Evolutionary conservation across 768 basidiomycete species (phyloP).

Genomic region (Collybiopsis luxurians): DNA sequence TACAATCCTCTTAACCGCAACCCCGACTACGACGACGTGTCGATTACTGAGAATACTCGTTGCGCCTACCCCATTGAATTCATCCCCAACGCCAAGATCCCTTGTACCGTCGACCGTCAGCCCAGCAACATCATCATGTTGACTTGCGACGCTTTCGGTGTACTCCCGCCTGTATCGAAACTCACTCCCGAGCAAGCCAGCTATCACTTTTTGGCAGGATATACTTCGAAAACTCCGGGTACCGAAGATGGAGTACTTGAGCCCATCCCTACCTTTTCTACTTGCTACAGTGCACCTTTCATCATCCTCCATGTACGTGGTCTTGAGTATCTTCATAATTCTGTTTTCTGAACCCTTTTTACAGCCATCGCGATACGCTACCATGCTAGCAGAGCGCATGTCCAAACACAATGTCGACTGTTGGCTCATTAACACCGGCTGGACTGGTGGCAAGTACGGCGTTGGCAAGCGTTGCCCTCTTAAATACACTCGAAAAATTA

Average conservation of each 20-base stretch:
- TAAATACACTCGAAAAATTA: slow-evolving; percentile 92
- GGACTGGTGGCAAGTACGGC: slow-evolving; percentile 94
- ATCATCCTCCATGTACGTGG: slow-evolving; percentile 85
- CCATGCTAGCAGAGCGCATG: slow-evolving; percentile 97
- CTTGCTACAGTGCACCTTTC: slow-evolving; percentile 99
- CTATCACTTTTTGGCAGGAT: slow-evolving; percentile 97
- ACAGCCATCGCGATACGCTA: slow-evolving; percentile 91
- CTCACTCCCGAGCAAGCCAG: slow-evolving; percentile 93
- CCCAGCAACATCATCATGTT: slow-evolving; percentile 96
- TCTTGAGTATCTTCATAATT: neutral
- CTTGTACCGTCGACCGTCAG: slow-evolving; percentile 82
- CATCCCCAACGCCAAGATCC: slow-evolving; percentile 94
- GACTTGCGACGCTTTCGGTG: slow-evolving; percentile 98
- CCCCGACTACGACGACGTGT: slow-evolving; percentile 94
- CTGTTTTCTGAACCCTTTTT: slow-evolving; percentile 1
- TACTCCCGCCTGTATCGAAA: slow-evolving; percentile 92
- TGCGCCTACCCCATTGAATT: slow-evolving; percentile 99
- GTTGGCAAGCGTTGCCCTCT: slow-evolving; percentile 92
- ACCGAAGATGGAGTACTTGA: slow-evolving; percentile 98
- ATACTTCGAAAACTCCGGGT: slow-evolving; percentile 99
- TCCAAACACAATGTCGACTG: slow-evolving; percentile 83
- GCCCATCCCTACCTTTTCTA: slow-evolving; percentile 98
- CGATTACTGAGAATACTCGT: slow-evolving; percentile 99
- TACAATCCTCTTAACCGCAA: slow-evolving; percentile 80
- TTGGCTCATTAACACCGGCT: slow-evolving; percentile 99